Evolutionary conservation across 2,329 filamentous ascomycete genomes (phyloP).

Genomic region (Pestalotiopsis sp.): DNA sequence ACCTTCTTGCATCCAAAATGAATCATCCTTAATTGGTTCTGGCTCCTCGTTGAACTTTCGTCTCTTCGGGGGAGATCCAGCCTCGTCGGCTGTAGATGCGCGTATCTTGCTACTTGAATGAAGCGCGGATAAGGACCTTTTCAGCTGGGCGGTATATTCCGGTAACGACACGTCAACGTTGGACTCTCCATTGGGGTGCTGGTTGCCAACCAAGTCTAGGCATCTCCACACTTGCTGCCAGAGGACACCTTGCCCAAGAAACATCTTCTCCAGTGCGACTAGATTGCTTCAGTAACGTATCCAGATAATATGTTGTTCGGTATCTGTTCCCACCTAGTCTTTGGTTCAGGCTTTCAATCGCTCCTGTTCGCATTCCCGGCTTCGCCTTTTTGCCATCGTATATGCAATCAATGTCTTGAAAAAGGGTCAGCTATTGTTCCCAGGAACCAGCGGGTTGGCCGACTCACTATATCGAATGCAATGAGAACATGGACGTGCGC

Average conservation of each 20-base stretch:
- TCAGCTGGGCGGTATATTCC: constrained; percentile 24
- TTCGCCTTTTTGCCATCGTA: constrained; percentile 36
- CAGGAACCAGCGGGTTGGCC: background rate
- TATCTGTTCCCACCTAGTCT: constrained; percentile 27
- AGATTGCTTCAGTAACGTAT: background rate
- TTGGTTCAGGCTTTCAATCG: constrained; percentile 36
- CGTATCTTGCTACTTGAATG: constrained; percentile 1
- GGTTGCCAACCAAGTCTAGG: constrained; percentile 7
- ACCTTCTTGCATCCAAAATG: constrained; percentile 7
- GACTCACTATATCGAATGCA: constrained; percentile 36
- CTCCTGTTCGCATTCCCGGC: constrained; percentile 36
- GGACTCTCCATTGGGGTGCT: background rate
- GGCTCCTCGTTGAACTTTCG: background rate
- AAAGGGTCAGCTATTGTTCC: background rate
- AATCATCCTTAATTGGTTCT: background rate
- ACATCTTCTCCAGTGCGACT: constrained; percentile 39
- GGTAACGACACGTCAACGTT: constrained; percentile 17
- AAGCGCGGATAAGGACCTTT: constrained; percentile 18
- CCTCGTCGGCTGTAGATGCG: background rate
- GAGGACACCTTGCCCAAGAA: constrained; percentile 37
- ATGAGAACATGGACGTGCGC: constrained; percentile 44
- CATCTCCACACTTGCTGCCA: constrained; percentile 35
- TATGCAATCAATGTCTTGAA: constrained; percentile 31
- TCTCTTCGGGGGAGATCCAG: background rate
- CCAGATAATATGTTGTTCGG: constrained; percentile 30